These are phyloP conservation scores for Ganoderma meredithae DNA, from an alignment of 1,284 basidiomycete genomes.

Conservation along the genomic window DNA sequence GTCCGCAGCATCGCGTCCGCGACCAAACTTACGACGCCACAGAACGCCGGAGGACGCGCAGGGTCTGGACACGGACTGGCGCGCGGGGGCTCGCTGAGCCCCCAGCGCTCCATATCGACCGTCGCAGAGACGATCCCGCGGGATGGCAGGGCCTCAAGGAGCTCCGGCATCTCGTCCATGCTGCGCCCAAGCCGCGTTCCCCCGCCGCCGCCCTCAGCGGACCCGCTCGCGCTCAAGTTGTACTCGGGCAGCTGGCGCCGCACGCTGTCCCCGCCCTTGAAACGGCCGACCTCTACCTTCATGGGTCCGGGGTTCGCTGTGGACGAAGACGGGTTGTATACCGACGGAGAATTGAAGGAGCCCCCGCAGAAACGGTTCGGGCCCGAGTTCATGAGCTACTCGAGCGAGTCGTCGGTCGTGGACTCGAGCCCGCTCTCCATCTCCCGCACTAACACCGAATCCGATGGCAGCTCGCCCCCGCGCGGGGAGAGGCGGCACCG, in stretches of 20 bases:
- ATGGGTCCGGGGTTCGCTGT: slow-evolving; percentile 26
- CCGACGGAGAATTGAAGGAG: slow-evolving; percentile 39
- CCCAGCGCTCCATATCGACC: slow-evolving; percentile 12
- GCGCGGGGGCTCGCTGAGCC: slow-evolving; percentile 26
- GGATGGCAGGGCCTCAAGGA: background rate
- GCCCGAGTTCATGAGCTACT: slow-evolving; percentile 45
- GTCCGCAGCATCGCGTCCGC: slow-evolving; percentile 22
- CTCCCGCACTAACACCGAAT: slow-evolving; percentile 43
- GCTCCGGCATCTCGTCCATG: slow-evolving; percentile 37
- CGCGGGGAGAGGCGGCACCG: slow-evolving; percentile 41
- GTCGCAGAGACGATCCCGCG: slow-evolving; percentile 30
- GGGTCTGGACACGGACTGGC: background rate
- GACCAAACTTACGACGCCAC: background rate
- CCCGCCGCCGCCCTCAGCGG: slow-evolving; percentile 56
- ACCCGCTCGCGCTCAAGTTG: slow-evolving; percentile 58
- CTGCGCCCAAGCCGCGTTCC: slow-evolving; percentile 45
- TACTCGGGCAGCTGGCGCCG: slow-evolving; percentile 64
- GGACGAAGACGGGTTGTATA: slow-evolving; percentile 47
- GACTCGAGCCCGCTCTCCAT: slow-evolving; percentile 46
- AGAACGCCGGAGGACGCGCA: background rate
- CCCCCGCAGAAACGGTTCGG: slow-evolving; percentile 47
- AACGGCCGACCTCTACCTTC: slow-evolving; percentile 6
- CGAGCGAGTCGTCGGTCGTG: slow-evolving; percentile 47
- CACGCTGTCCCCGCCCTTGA: slow-evolving; percentile 18
- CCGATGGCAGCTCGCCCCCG: slow-evolving; percentile 24